Base-by-base conservation (phyloP, 148 eudicot species). In the Vaccinium vitisidaea region DNA sequence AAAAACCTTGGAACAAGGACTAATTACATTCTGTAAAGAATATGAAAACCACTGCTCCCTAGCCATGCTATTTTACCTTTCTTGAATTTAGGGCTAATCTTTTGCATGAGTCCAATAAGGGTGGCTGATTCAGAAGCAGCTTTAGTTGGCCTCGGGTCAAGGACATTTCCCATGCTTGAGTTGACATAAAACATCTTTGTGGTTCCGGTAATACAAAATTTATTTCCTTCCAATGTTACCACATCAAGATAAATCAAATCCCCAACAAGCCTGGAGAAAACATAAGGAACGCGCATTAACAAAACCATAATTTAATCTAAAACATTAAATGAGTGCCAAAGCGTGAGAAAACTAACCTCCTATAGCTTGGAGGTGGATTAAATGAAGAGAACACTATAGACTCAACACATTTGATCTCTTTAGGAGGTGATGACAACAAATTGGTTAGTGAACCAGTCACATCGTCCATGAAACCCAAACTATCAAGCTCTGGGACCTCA, bases 191-290 rank as follows among this genome's bases (percentile, higher is more conserved):
- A 97, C 84, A 77, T 81, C 83, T 87, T 91, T 77, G 98, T 95
- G 65, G 95, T 97, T 79, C 99, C 99, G 27, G 98, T 94, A 85
- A 97, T 85, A 90, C 98, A 95, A 80, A 89, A 93, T 59, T 91
- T 94, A 83, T 88, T 90, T 81, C 95, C 98, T 84, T 97, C 99
- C 84, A 97, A 83, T 48, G 98, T 95, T 50, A 89, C 86, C 84
- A 95, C 94, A 73, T 97, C 99, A 90, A 97, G 88, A 88, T 97
- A 97, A 87, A 95, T 94, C 87, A 97, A 86, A 87, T 97, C 99
- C 79, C 99, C 99, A 84, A 93, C 95, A 85, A 97, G 98, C 91
- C 99, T 97, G 93, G 61, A 88, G 19, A 16, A n/a, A 67, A 61
- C 53, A 69, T 49, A n/a, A 48, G 55, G 56, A 83, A 80, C 53